phyloP scores from a whole-genome alignment of 805 yeast genomes.

The Lipomyces yamadae region DNA sequence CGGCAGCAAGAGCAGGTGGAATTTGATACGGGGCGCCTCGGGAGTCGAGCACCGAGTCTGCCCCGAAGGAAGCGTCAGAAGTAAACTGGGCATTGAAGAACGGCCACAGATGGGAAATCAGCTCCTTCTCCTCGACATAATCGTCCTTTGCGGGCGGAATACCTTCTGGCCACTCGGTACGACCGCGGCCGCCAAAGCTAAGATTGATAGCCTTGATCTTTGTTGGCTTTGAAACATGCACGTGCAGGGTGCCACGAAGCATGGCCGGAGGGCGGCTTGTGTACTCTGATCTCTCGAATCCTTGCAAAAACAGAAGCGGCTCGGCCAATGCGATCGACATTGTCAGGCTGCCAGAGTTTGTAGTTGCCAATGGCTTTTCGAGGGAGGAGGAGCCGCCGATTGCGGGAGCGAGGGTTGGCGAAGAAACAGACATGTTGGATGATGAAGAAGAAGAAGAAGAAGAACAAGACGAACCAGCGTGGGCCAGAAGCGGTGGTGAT shows the following conservation, averaged over 20 bases:
- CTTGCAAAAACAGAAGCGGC: slow-evolving; percentile 77
- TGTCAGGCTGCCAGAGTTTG: slow-evolving; percentile 57
- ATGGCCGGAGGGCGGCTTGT: slow-evolving; percentile 73
- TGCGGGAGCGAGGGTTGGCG: background rate
- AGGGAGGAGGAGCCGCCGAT: background rate
- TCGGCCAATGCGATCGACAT: slow-evolving; percentile 80
- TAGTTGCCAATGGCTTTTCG: slow-evolving; percentile 39
- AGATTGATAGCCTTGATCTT: slow-evolving; percentile 69
- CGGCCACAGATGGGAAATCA: slow-evolving; percentile 89
- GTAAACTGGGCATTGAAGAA: slow-evolving; percentile 59
- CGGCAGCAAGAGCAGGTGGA: slow-evolving; percentile 17
- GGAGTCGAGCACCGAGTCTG: slow-evolving; percentile 42
- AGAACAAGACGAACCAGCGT: slow-evolving; percentile 19
- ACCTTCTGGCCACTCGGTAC: slow-evolving; percentile 98
- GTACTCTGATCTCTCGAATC: slow-evolving; percentile 71
- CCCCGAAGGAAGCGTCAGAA: slow-evolving; percentile 52
- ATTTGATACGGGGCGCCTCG: slow-evolving; percentile 26
- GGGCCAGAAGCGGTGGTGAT: slow-evolving; percentile 19
- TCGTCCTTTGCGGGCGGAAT: slow-evolving; percentile 85
- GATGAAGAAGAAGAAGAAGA: slow-evolving; percentile 8
- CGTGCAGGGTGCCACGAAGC: slow-evolving; percentile 75
- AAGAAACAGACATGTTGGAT: background rate
- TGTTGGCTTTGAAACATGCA: slow-evolving; percentile 72
- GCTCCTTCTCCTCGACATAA: slow-evolving; percentile 64
- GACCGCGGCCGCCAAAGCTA: slow-evolving; percentile 66